Base-by-base conservation (phyloP, 306 rosid genomes). In the Pyrus pyrifolia region DNA sequence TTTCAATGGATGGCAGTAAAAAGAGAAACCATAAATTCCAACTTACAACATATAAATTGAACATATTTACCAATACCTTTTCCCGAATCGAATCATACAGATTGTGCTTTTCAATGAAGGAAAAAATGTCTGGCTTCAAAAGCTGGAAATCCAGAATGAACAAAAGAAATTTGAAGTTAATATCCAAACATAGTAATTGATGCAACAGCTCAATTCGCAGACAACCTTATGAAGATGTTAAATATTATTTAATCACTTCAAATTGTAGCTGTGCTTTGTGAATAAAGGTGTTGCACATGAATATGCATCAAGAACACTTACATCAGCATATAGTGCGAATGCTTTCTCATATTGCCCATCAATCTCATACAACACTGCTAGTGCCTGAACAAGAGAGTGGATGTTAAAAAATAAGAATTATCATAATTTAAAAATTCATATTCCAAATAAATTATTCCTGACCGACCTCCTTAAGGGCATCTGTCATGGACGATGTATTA, bases 251-350 rank as follows among this genome's bases (percentile, higher is more conserved):
- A 42, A 45, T 27, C 38, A 70, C 72, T 76, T 25, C 29, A 64
- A 67, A 33, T 55, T 73, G 71, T 62, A 25, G 70, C 68, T 59
- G 76, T 64, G 78, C 11, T 29, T 77, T 59, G 35, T 33, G 44
- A 69, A 77, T 59, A 59, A 40, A 68, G 14, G 2, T 25, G 19
- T 60, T 69, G 69, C 33, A 31, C 70, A 58, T 72, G 55, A 76
- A 76, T 51, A 21, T 35, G 76, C 67, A 80, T 57, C 77, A 25
- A 75, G 44, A 75, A 79, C 83, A 90, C 99, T 80, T 88, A 92
- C 97, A 88, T 95, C 99, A 63, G 99, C 98, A 89, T 89, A 95
- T 49, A 92, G 81, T 74, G 89, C 91, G 79, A 92, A 95, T 67
- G 93, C 97, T 80, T 91, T 89, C 85, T 89, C 97, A 75, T 84